phyloP scores from a whole-genome alignment of 805 yeast genomes.

The Saccharomyces mikatae region DNA sequence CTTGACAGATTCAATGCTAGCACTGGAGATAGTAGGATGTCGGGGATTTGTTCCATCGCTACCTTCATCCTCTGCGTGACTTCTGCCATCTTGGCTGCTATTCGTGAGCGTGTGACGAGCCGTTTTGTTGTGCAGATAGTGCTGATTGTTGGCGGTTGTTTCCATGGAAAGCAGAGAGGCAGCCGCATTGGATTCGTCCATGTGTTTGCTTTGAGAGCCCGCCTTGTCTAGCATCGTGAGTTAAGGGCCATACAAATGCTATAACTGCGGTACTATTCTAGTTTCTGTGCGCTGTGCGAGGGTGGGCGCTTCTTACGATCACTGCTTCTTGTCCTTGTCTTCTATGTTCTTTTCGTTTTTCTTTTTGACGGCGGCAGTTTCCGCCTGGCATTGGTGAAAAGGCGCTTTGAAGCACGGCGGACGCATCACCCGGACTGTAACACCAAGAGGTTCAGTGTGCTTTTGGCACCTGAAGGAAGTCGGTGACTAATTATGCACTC shows the following conservation, averaged over 20 bases:
- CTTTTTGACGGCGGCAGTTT: neutral
- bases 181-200: neutral
- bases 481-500: neutral
- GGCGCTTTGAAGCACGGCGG: neutral
- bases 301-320: neutral
- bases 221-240: neutral
- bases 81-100: neutral
- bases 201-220: neutral
- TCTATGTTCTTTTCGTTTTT: neutral
- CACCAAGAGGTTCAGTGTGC: neutral
- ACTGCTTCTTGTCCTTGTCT: neutral
- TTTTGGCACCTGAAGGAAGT: neutral
- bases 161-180: neutral
- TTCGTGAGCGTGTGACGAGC: neutral
- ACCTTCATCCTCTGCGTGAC: neutral
- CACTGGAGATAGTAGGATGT: conserved; percentile 4
- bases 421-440: neutral
- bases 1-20: conserved; percentile 11
- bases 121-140: neutral
- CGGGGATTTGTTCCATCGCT: neutral
- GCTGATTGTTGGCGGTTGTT: neutral
- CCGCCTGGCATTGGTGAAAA: neutral
- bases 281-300: neutral
- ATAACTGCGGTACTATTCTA: neutral
- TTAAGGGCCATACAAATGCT: neutral